Evolutionary conservation across 163 green algal species (phyloP).

Genomic region (Scenedesmus sp.): DNA sequence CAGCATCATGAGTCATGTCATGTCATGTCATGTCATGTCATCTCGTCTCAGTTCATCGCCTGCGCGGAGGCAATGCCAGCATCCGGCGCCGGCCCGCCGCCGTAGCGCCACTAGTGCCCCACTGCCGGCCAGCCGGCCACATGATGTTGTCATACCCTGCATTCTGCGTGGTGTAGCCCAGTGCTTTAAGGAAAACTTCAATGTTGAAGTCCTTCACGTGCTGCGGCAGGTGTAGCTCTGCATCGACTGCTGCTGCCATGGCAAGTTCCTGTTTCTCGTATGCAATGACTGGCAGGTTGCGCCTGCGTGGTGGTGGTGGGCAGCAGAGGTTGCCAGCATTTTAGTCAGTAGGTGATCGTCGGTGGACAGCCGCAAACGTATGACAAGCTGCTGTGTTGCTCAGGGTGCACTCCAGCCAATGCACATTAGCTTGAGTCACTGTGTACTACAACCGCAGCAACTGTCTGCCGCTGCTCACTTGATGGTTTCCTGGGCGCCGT

Average conservation of each 20-base stretch:
- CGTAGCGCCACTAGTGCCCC: neutral
- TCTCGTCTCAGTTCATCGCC: neutral
- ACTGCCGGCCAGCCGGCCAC: too few species aligned
- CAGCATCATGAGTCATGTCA: too few species aligned
- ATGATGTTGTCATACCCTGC: neutral
- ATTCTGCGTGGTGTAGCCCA: neutral
- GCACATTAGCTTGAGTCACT: neutral
- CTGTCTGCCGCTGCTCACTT: neutral
- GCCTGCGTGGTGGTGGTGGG: neutral
- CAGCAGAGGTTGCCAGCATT: neutral
- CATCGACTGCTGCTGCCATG: neutral
- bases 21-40: too few species aligned
- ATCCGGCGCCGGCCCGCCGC: neutral
- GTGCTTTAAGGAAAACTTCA: neutral
- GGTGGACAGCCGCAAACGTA: neutral
- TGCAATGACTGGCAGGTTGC: constrained; percentile 33
- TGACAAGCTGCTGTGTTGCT: too few species aligned
- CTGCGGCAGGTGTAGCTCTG: neutral
- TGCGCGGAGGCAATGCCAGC: neutral
- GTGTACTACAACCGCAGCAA: too few species aligned
- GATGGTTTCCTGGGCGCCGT: constrained; percentile 14
- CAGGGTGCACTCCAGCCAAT: too few species aligned
- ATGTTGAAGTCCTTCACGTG: neutral
- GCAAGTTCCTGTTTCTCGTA: neutral
- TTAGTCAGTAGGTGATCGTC: neutral